Evolutionary conservation across 225 moss, liverwort and hornwort species (phyloP).

Genomic region (Straminergon stramineum): DNA sequence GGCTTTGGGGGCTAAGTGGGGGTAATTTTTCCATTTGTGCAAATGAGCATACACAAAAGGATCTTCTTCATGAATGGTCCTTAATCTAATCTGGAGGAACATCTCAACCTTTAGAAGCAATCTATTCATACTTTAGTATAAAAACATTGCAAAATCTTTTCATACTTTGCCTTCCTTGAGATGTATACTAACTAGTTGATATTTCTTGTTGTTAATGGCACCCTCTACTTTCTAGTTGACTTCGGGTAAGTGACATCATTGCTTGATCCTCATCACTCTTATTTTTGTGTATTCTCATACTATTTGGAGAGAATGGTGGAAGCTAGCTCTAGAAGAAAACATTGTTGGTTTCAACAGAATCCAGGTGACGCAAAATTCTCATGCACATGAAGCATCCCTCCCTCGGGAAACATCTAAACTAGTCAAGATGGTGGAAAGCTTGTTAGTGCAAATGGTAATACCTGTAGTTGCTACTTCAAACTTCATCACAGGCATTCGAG

Average conservation of each 20-base stretch:
- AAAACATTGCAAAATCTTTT: not conserved
- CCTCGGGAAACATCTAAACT: too few species aligned
- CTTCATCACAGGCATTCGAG: too few species aligned
- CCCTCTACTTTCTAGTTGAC: slow-evolving; percentile 20
- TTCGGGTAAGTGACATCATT: slow-evolving; percentile 3
- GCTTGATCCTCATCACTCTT: not conserved
- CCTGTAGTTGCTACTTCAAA: too few species aligned
- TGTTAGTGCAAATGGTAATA: too few species aligned
- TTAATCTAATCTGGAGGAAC: slow-evolving; percentile 19
- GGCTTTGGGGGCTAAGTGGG: not conserved
- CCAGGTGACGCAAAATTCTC: too few species aligned
- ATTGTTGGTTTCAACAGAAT: too few species aligned
- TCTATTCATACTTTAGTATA: not conserved
- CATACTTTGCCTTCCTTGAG: slow-evolving; percentile 11
- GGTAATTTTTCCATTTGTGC: not conserved
- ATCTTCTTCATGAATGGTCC: slow-evolving; percentile 17
- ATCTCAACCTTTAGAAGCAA: slow-evolving; percentile 22
- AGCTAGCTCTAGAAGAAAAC: too few species aligned
- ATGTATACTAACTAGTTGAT: slow-evolving; percentile 30
- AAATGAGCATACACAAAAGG: slow-evolving; percentile 14
- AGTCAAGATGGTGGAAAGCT: too few species aligned
- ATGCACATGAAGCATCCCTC: too few species aligned
- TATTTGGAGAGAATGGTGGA: not conserved
- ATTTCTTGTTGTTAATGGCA: slow-evolving; percentile 10
- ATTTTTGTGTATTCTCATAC: not conserved